A percentile compares a stretch with the other conserved stretches of the same genome.
phyloP scores from a whole-genome alignment of 345 rosid genomes.

The Corymbia maculata region DNA sequence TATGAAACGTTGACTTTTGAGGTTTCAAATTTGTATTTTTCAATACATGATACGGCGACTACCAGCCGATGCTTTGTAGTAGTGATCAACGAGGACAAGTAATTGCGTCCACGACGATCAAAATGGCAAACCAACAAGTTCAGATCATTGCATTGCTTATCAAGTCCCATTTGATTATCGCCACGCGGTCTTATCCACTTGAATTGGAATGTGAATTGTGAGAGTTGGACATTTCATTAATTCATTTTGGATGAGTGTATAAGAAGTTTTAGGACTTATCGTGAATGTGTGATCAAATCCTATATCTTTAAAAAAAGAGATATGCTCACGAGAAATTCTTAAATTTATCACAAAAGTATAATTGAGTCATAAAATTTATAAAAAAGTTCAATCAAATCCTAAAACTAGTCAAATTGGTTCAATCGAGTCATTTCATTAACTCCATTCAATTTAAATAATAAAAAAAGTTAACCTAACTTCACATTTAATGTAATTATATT shows the following conservation, averaged over 20 bases:
- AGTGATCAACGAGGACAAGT: neutral
- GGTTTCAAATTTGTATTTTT: neutral
- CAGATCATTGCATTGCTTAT: neutral
- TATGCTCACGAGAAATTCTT: too few relatives aligned
- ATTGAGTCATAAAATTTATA: too few relatives aligned
- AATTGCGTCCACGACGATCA: neutral
- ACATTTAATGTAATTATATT: too few relatives aligned
- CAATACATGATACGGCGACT: neutral
- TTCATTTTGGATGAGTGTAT: neutral
- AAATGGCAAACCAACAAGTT: neutral
- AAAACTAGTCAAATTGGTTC: too few relatives aligned
- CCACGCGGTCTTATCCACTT: neutral
- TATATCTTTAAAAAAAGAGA: neutral
- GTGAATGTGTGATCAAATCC: neutral
- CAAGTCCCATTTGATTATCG: neutral
- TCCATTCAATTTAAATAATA: too few relatives aligned
- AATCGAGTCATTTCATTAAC: too few relatives aligned
- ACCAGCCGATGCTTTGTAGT: neutral
- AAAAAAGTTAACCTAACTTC: too few relatives aligned
- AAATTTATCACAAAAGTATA: too few relatives aligned
- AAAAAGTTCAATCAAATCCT: too few relatives aligned
- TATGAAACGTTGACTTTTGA: neutral
- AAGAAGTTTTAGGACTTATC: neutral
- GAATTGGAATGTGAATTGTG: neutral
- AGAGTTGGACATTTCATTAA: neutral